A percentile compares a stretch with the other conserved stretches of the same genome.
Evolutionary conservation across 1,284 basidiomycete species (phyloP).

Genomic region (Tilletia walkeri): DNA sequence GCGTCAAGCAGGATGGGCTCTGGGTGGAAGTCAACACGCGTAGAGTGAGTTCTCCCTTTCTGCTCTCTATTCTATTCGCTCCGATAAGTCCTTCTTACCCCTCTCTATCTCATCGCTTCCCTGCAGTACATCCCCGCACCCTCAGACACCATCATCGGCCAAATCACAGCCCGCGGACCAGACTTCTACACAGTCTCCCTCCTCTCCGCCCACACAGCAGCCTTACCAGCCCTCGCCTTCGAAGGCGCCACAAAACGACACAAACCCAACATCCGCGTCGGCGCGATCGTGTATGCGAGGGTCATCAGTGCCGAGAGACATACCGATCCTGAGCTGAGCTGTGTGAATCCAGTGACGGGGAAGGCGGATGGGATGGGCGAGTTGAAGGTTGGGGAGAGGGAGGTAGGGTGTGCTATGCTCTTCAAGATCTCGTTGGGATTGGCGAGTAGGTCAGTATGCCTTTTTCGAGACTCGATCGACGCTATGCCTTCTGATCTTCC

Average conservation of each 20-base stretch:
- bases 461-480: background rate
- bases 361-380: conserved; percentile 51
- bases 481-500: background rate
- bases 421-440: conserved; percentile 32
- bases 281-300: conserved; percentile 47
- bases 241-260: conserved; percentile 54
- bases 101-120: background rate
- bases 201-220: conserved; percentile 32
- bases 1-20: background rate
- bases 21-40: conserved; percentile 43
- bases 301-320: conserved; percentile 39
- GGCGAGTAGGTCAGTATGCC: conserved; percentile 12
- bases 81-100: background rate
- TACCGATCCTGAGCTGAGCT: conserved; percentile 51
- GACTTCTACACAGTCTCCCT: conserved; percentile 49
- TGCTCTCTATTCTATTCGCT: background rate
- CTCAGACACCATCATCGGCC: conserved; percentile 44
- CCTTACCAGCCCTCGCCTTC: conserved; percentile 48
- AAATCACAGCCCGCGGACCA: conserved; percentile 44
- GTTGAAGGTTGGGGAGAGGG: conserved; percentile 37
- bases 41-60: conserved; percentile 22
- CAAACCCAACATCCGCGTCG: conserved; percentile 50
- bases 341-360: conserved; percentile 45
- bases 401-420: conserved; percentile 29
- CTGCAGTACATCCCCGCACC: conserved; percentile 41